Evolutionary conservation across 305 asterid species (phyloP).

Genomic region (Fraxinus baroniana): DNA sequence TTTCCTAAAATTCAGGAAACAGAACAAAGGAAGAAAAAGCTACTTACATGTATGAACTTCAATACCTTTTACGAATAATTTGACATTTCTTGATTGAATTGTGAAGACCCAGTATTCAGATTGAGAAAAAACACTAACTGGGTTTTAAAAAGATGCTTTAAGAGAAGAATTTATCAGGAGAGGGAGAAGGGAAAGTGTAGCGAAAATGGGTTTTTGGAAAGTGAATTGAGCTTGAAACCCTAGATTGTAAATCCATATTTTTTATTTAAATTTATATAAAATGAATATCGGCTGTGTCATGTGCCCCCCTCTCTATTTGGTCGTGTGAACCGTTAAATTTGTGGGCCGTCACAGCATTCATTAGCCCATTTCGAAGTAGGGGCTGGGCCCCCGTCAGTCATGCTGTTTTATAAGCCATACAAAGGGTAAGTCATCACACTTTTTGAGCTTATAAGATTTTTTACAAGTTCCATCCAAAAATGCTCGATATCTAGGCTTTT

Average conservation of each 20-base stretch:
- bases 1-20: conserved; percentile 12
- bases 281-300: background rate
- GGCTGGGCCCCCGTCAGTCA: background rate
- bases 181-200: background rate
- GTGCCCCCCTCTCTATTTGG: background rate
- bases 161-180: background rate
- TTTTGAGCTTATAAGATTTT: background rate
- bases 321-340: background rate
- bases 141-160: background rate
- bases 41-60: conserved; percentile 44
- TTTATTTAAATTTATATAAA: background rate
- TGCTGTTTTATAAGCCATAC: background rate
- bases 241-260: background rate
- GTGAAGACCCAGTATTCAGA: conserved; percentile 24
- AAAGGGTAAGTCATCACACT: background rate
- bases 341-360: background rate
- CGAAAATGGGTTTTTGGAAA: background rate
- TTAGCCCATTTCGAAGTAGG: background rate
- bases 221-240: background rate
- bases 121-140: conserved; percentile 11
- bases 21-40: background rate
- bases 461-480: background rate
- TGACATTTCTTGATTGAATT: conserved; percentile 7
- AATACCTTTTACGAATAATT: conserved; percentile 1
- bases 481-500: background rate